Evolutionary conservation across 2,329 filamentous ascomycete species (phyloP).

Genomic region (Cryphonectria japonica): DNA sequence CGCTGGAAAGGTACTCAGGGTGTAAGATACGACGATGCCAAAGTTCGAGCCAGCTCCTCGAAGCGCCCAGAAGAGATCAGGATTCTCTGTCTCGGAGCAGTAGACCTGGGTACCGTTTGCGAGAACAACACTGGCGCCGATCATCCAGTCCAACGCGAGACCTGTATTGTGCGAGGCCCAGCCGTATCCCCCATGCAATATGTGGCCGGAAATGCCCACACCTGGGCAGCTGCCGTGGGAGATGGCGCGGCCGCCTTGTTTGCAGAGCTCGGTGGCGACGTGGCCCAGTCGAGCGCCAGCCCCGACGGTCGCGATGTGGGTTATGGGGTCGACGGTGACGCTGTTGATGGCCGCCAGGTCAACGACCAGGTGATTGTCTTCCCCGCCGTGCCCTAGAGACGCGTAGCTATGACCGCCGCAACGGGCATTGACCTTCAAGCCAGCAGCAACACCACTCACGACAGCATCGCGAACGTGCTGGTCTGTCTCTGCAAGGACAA

Average conservation of each 20-base stretch:
- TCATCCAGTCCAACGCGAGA: constrained; percentile 42
- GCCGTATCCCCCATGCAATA: constrained; percentile 46
- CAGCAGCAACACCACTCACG: constrained; percentile 46
- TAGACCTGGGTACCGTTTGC: constrained; percentile 42
- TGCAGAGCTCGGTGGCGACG: constrained; percentile 45
- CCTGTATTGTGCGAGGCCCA: constrained; percentile 43
- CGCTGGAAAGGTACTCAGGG: constrained; percentile 44
- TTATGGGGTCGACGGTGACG: constrained; percentile 45
- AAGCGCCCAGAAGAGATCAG: constrained; percentile 49
- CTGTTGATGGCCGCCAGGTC: constrained; percentile 50
- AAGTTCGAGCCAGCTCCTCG: constrained; percentile 47
- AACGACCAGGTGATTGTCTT: constrained; percentile 52
- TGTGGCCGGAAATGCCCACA: constrained; percentile 46
- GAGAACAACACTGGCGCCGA: constrained; percentile 43
- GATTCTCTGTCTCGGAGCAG: constrained; percentile 40
- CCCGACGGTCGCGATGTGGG: constrained; percentile 48
- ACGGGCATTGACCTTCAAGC: constrained; percentile 52
- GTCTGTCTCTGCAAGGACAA: constrained; percentile 47
- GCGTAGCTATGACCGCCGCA: constrained; percentile 58
- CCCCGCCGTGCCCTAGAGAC: constrained; percentile 51
- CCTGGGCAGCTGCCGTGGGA: constrained; percentile 58
- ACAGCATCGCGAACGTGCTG: constrained; percentile 52
- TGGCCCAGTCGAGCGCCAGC: constrained; percentile 56
- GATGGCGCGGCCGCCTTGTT: constrained; percentile 46
- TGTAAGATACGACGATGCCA: constrained; percentile 45